Base-by-base conservation (phyloP, 768 basidiomycete genomes). In the Russula emetica region DNA sequence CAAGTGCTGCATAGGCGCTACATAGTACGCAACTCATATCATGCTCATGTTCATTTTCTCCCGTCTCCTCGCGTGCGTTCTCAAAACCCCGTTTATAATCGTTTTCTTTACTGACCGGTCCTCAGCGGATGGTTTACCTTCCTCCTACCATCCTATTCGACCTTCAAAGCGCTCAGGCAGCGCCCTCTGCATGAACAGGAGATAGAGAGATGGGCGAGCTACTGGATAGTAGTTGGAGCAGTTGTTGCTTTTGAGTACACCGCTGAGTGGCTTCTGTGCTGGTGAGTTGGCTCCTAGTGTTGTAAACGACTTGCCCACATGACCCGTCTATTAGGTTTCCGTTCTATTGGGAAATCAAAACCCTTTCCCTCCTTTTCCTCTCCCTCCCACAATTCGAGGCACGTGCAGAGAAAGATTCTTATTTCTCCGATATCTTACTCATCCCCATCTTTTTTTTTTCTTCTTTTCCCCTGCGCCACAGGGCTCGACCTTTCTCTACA, bases 281-380 rank as follows among this genome's bases (percentile, higher is more conserved):
- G 88, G 88, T 83, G 72, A 60, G 82, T 73, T 26, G 18, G 7
- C 16, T 14, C 40, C 16, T 18, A n/a, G 9, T 59, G 5, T 2
- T 36, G 2, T 24, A n/a, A n/a, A 40, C 28, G 30, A n/a, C 1
- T n/a, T n/a, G 53, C 60, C 61, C 66, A 45, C 60, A 51, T 66
- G 59, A 61, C 44, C 54, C 67, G 26, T 55, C 53, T 18, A 55
- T 69, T 69, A 88, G 88, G 88, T 69, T 90, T 47, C 88, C 88
- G 8, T 87, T 90, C 71, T 90, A 89, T 70, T 88, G 84, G 83
- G 88, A 90, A 70, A 51, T 82, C 58, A 84, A 88, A 69, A 87
- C 85, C n/a, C 26, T 84, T 4, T 83, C 88, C 71, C 71, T 90
- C 4, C 76, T 90, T 28, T 90, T 85, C 76, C 72, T 90, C 50